A percentile compares a stretch with the other conserved stretches of the same genome.
phyloP scores from a whole-genome alignment of 2,329 filamentous ascomycete species.

The Verruconis gallopava region DNA sequence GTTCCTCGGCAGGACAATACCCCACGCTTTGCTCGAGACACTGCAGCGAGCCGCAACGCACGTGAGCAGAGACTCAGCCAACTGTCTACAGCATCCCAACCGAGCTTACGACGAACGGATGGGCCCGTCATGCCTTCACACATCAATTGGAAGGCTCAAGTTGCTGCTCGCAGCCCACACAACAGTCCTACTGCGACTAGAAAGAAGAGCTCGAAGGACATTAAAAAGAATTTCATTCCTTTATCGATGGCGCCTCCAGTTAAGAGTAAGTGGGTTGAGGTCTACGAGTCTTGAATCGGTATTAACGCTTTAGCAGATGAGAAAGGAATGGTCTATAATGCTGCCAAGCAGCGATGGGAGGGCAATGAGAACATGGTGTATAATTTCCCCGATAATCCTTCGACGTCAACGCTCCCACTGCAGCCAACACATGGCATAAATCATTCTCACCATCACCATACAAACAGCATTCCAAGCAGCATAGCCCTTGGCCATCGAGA shows the following conservation, averaged over 20 bases:
- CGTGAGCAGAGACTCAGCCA: conserved; percentile 44
- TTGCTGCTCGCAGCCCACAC: conserved; percentile 37
- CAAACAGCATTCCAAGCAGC: conserved; percentile 4
- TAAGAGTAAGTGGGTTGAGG: conserved; percentile 51
- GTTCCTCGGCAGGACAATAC: conserved; percentile 34
- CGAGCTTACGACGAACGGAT: conserved; percentile 25
- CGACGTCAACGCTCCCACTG: conserved; percentile 22
- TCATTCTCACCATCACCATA: conserved; percentile 11
- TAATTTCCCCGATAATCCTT: conserved; percentile 53
- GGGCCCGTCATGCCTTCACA: conserved; percentile 39
- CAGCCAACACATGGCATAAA: conserved; percentile 9
- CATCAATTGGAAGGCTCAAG: conserved; percentile 47
- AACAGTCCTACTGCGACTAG: conserved; percentile 36
- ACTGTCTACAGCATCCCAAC: conserved; percentile 19
- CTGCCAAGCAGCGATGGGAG: conserved; percentile 78
- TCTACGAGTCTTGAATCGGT: not conserved
- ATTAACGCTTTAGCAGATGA: conserved; percentile 43
- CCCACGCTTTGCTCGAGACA: conserved; percentile 53
- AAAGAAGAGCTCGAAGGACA: conserved; percentile 24
- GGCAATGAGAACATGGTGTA: conserved; percentile 81
- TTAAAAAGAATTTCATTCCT: conserved; percentile 43
- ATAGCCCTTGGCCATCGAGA: conserved; percentile 5
- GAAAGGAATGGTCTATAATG: conserved; percentile 95
- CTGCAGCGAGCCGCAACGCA: conserved; percentile 51
- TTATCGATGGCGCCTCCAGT: conserved; percentile 49